Conservation (phyloP, 2,329 filamentous ascomycete species). For the Ophiocordyceps camponoti-floridani region DNA sequence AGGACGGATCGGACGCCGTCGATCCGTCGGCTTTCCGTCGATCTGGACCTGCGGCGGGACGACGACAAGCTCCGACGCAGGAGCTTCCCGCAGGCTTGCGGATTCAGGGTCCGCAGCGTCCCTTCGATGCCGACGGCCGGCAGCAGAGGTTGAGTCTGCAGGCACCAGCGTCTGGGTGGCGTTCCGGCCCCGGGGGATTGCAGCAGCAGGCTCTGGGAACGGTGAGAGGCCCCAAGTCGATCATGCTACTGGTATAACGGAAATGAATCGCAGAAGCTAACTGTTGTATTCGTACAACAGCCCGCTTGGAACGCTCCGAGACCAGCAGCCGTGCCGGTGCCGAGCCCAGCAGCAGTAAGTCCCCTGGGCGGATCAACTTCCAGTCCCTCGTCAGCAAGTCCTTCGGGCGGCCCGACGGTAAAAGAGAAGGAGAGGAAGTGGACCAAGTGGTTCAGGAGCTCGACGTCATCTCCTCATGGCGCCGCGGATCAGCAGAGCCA, state of each 20-base stretch:
- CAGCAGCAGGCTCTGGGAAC: neutral
- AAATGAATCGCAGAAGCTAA: neutral
- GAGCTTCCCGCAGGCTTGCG: neutral
- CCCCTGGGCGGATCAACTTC: neutral
- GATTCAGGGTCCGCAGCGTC: neutral
- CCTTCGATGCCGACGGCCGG: neutral
- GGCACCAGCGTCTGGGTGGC: neutral
- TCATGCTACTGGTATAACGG: neutral
- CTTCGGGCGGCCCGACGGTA: neutral
- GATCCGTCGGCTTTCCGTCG: neutral
- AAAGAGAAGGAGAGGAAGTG: constrained; percentile 10
- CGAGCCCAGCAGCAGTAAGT: neutral
- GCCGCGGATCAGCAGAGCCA: neutral
- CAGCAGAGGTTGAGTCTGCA: neutral
- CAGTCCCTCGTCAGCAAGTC: neutral
- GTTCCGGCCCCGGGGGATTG: too few relatives aligned
- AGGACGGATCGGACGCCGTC: neutral
- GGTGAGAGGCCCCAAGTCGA: neutral
- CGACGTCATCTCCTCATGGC: constrained; percentile 4
- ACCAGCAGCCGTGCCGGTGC: neutral
- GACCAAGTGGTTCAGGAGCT: constrained; percentile 13
- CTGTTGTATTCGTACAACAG: neutral
- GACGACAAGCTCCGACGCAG: neutral
- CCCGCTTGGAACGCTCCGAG: neutral
- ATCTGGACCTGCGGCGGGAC: neutral